Evolutionary conservation across 1,284 basidiomycete species (phyloP), one percentile per base, ranked within the genome.

Genomic region (Melampsora americana): DNA sequence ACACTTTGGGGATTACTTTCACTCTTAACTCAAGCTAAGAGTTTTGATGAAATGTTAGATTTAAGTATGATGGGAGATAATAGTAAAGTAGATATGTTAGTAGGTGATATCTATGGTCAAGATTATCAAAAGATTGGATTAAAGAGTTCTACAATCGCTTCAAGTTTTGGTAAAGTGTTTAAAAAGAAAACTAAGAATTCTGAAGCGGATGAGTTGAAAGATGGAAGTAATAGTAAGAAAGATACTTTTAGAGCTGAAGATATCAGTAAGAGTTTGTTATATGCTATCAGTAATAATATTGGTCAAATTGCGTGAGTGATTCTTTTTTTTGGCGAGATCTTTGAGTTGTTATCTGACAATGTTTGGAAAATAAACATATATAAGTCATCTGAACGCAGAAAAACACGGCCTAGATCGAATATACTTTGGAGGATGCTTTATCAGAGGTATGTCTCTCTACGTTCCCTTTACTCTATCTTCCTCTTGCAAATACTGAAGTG

Each of bases 381-480:
- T 61, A 83, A 95, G 93, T 77, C 97, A 95, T 84, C 97, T 99
- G 95, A 99, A 99, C 82, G 96, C 96, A 66, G 96, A 99, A 84
- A 98, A 99, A 86, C 97, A 98, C 83, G 91, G 93, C 78, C 84
- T 99, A 77, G 93, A 98, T 81, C 89, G 92, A 81, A 98, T 99
- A 80, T 99, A 98, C 85, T 99, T 99, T 86, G 94, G 95, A 18
- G 96, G 96, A 2, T 98, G 92, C 84, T 99, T 99, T 84, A 99
- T 99, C 83, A 89, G 96, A 86, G 95, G 94, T 92, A 79, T 86
- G 84, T 42, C 66, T 62, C 18, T n/a, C 28, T 67, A 42, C 30
- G 46, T 9, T 66, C 35, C 35, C 35, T 35, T 9, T 9, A 20
- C n/a, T 53, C 16, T 53, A 6, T 53, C 11, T 20, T 26, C 50